Evolutionary conservation across 2,329 filamentous ascomycete species (phyloP), one percentile per base, ranked within the genome.

Genomic region (Lasiodiplodia theobromae): DNA sequence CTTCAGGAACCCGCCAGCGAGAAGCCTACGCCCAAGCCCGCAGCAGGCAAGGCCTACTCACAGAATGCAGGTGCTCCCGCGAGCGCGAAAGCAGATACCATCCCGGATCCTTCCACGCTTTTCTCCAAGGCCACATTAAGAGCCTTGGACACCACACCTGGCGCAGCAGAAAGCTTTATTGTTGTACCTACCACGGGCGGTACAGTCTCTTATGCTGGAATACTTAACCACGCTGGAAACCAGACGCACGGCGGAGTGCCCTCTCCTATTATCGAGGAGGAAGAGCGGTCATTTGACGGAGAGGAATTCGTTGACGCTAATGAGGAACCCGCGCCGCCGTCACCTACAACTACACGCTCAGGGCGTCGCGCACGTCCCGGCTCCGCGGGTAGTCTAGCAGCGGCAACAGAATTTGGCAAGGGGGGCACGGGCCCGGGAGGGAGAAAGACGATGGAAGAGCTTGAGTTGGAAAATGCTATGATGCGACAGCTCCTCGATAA

Each of bases 121-220:
- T 96, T 96, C 78, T 97, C 94, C 51, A 90, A 89, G 72, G 93
- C 95, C 14, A 93, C 95, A 3, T 86, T 98, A 66, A 88, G 91
- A 64, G 93, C 94, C 0, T 86, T 97, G 52, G 90, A 84, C 68
- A 78, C 91, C 57, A 86, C 89, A 34, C 85, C 86, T 18, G 77
- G 81, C 10, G 51, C 58, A 51, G 78, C 78, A 51, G 78, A 80
- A 69, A 78, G 76, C 68, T 99, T 99, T 82, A 98, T 97, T 77
- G 92, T 98, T 1, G 96, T 99, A 1, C 96, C 95, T 4, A 92
- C 92, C 0, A 93, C 92, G 21, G 95, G 96, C 5, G 94, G 95
- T 71, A 97, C 94, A 2, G 91, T 94, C 70, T 96, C 94, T 0
- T 99, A 98, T 76, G 94, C 96, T 54, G 94, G 92, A 71, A 97